Base-by-base conservation (phyloP, 2,329 filamentous ascomycete genomes). In the Aspergillus novofumigatus region DNA sequence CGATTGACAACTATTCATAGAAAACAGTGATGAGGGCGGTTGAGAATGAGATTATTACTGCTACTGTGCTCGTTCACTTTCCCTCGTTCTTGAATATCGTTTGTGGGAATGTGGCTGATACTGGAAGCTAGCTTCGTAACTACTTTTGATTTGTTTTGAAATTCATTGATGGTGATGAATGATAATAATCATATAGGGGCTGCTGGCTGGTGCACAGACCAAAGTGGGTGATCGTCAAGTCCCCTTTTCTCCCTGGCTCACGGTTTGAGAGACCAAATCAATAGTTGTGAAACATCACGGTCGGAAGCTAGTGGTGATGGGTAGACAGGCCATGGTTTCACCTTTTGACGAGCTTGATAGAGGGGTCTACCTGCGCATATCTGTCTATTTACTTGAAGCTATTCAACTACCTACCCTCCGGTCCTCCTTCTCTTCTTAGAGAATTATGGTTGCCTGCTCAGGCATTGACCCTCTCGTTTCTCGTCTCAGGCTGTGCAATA, bases 141-240 rank as follows among this genome's bases (percentile, higher is more conserved):
- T 11, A 44, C 20, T 20, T 44, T 11, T 11, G 41, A 20, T 44
- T 21, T 23, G 21, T 20, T 44, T 44, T 17, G 4, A 32, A 29
- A 11, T 29, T 29, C 10, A 11, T 29, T 29, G 10, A 29, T 47
- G 20, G 14, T 42, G 45, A 49, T 42, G 10, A 28, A 11, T 49
- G 49, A 53, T 35, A 44, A 32, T 35, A 3, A 49, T 53, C 44
- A 17, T 38, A 49, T 28, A 47, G 60, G 58, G 60, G 54, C 35
- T 50, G 49, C 53, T 32, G 21, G 45, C 44, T 49, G 35, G 28
- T 52, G 60, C 58, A 62, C 58, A 62, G 60, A 60, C 61, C 59
- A 49, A 14, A 45, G 51, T 23, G 25, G 56, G 49, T 55, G 59
- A 63, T 63, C 61, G 47, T 63, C 61, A 50, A 60, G 59, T 57